Evolutionary conservation across 768 basidiomycete genomes (phyloP).

Genomic region (Hygrocybe coccinea): DNA sequence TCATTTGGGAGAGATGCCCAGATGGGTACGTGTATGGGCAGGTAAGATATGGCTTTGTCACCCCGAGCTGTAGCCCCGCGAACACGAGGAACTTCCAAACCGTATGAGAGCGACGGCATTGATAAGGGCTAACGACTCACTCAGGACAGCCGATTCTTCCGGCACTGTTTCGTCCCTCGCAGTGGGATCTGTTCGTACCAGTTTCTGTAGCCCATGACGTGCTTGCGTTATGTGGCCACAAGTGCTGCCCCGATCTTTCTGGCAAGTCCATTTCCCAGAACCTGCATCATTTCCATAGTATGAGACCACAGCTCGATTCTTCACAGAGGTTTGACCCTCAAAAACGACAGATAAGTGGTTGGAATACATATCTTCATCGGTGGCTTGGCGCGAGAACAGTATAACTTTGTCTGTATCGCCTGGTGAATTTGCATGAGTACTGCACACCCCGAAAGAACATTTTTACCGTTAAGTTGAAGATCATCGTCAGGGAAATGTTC

Average conservation of each 20-base stretch:
- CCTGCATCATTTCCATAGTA: conserved; percentile 7
- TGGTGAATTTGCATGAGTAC: not conserved
- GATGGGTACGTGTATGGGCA: conserved; percentile 9
- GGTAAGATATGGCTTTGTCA: conserved; percentile 6
- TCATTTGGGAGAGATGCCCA: conserved; percentile 12
- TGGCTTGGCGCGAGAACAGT: conserved; percentile 8
- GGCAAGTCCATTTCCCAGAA: conserved; percentile 8
- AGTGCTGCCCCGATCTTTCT: conserved; percentile 1
- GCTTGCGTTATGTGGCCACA: conserved; percentile 10
- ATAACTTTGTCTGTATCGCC: not conserved
- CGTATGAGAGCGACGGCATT: not conserved
- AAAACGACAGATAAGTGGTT: conserved; percentile 8
- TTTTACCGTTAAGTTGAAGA: conserved; percentile 1
- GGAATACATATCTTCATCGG: conserved; percentile 3
- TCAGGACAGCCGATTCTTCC: not conserved
- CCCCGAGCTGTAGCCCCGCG: not conserved
- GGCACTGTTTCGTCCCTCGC: conserved; percentile 1
- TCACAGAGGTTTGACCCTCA: not conserved
- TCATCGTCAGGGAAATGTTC: conserved; percentile 10
- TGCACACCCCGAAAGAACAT: not conserved
- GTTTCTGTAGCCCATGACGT: conserved; percentile 7
- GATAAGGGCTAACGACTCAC: not conserved
- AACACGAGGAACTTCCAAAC: conserved; percentile 3
- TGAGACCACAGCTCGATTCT: conserved; percentile 6
- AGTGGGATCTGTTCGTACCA: conserved; percentile 3